phyloP scores from a whole-genome alignment of 2,329 filamentous ascomycete genomes.

The Diaporthe sp. region DNA sequence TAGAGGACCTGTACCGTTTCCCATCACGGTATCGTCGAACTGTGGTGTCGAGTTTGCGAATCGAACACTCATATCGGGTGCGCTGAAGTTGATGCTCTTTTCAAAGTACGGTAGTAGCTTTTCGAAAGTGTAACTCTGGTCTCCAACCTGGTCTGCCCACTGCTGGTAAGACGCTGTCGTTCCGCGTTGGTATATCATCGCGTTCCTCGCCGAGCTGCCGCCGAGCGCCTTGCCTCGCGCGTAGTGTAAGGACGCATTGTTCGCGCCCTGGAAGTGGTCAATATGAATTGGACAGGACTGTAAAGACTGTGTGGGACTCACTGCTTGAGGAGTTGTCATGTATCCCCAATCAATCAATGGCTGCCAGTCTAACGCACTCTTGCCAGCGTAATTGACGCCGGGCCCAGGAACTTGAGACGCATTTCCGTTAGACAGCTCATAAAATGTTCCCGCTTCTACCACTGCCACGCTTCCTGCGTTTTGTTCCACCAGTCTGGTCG shows the following conservation, averaged over 20 bases:
- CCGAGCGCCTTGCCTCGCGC: constrained; percentile 18
- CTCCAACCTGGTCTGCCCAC: constrained; percentile 33
- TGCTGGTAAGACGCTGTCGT: constrained; percentile 1
- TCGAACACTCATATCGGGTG: constrained; percentile 17
- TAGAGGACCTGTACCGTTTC: neutral
- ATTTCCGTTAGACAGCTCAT: constrained; percentile 13
- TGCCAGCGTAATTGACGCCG: constrained; percentile 1
- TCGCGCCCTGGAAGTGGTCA: neutral
- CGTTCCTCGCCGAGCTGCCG: constrained; percentile 21
- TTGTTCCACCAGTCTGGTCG: constrained; percentile 6
- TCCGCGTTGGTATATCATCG: constrained; percentile 24
- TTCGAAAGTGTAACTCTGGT: constrained; percentile 30
- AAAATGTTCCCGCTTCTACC: constrained; percentile 21
- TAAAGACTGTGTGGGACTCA: neutral
- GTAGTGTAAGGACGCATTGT: constrained; percentile 23
- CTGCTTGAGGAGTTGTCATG: constrained; percentile 26
- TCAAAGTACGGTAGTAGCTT: constrained; percentile 25
- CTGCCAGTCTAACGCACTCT: neutral
- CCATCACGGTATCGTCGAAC: neutral
- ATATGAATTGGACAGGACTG: neutral
- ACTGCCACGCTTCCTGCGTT: constrained; percentile 10
- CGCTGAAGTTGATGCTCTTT: constrained; percentile 34
- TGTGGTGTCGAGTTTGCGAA: constrained; percentile 20
- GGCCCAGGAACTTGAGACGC: neutral
- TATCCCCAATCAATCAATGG: constrained; percentile 28